Evolutionary conservation across 1,284 basidiomycete species (phyloP).

Genomic region (Laetiporus sulphureus): DNA sequence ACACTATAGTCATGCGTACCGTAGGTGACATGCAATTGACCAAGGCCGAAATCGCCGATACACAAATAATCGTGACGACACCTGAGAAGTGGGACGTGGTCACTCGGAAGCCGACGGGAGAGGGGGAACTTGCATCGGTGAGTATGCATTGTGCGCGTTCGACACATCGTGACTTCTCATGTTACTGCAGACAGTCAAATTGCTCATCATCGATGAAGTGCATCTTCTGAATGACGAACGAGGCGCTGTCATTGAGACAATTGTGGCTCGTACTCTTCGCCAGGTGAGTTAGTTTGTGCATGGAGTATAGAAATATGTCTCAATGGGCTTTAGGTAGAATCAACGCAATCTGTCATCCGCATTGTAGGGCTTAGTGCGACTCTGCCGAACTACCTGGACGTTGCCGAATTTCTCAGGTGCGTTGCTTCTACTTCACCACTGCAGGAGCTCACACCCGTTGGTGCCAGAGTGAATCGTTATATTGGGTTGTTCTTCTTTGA

Average conservation of each 20-base stretch:
- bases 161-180: too few relatives aligned
- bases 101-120: constrained; percentile 93
- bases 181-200: constrained; percentile 74
- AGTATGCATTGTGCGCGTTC: too few relatives aligned
- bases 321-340: constrained; percentile 90
- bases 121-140: constrained; percentile 91
- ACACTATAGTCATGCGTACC: constrained; percentile 3
- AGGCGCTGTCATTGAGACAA: constrained; percentile 97
- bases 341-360: constrained; percentile 94
- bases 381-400: constrained; percentile 95
- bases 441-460: constrained; percentile 3
- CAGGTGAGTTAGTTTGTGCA: constrained; percentile 46
- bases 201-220: constrained; percentile 98
- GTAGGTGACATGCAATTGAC: constrained; percentile 98
- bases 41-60: constrained; percentile 88
- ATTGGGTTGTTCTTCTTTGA: constrained; percentile 99
- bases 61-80: constrained; percentile 98
- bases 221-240: constrained; percentile 97
- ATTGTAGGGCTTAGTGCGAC: constrained; percentile 98
- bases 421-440: constrained; percentile 10
- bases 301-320: constrained; percentile 1
- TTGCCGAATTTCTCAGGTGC: constrained; percentile 90
- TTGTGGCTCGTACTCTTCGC: constrained; percentile 92
- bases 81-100: constrained; percentile 99
- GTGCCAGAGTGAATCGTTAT: constrained; percentile 68